Evolutionary conservation across 2,329 filamentous ascomycete genomes (phyloP).

Genomic region (Tympanopsis confertula): DNA sequence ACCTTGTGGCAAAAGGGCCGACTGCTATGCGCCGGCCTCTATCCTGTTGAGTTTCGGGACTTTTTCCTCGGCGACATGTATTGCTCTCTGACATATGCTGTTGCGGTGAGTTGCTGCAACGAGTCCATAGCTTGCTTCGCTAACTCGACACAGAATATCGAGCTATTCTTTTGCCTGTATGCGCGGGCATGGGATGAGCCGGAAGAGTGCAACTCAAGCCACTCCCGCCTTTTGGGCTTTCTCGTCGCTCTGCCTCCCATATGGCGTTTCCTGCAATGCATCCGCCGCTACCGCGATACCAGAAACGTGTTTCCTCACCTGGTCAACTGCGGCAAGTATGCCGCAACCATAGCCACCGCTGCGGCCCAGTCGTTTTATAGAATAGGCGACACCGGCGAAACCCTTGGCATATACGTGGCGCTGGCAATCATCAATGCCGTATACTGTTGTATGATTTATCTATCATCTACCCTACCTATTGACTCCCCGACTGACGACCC

Average conservation of each 20-base stretch:
- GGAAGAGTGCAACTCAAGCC: slow-evolving; percentile 68
- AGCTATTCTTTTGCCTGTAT: slow-evolving; percentile 91
- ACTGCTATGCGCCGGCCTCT: slow-evolving; percentile 71
- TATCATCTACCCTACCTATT: neutral
- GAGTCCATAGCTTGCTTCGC: neutral
- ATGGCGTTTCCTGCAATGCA: slow-evolving; percentile 81
- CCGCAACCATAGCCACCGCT: slow-evolving; percentile 70
- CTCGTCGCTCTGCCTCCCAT: slow-evolving; percentile 73
- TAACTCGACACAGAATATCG: slow-evolving; percentile 55
- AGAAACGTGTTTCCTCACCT: slow-evolving; percentile 82
- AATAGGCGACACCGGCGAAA: slow-evolving; percentile 43
- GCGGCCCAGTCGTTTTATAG: slow-evolving; percentile 74
- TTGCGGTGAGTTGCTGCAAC: slow-evolving; percentile 50
- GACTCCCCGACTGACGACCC: neutral
- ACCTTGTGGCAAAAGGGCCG: slow-evolving; percentile 59
- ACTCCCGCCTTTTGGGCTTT: slow-evolving; percentile 78
- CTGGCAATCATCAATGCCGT: slow-evolving; percentile 73
- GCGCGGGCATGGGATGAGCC: slow-evolving; percentile 66
- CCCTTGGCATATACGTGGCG: slow-evolving; percentile 64
- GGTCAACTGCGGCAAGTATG: slow-evolving; percentile 85
- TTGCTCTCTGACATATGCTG: slow-evolving; percentile 84
- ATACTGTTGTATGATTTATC: slow-evolving; percentile 57
- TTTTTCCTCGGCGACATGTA: slow-evolving; percentile 98
- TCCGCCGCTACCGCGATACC: slow-evolving; percentile 81
- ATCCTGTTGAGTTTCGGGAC: slow-evolving; percentile 90